Conservation (phyloP, 1,139 yeast genomes). For the Debaryomyces sp. region DNA sequence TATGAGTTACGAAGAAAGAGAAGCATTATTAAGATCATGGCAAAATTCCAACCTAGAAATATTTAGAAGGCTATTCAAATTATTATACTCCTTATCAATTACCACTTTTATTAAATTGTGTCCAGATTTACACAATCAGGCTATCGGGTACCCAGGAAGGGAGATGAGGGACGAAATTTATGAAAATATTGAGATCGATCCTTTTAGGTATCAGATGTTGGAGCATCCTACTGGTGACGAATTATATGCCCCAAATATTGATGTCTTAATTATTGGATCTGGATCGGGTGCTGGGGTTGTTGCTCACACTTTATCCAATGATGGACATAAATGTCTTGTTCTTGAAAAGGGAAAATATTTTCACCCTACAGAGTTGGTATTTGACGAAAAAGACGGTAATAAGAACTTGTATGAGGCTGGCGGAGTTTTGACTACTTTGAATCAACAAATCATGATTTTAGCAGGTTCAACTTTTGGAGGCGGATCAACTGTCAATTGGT, state of each 20-base stretch:
- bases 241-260: conserved; percentile 39
- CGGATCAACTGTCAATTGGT: conserved; percentile 64
- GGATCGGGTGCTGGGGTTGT: conserved; percentile 64
- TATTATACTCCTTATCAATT: conserved; percentile 26
- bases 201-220: conserved; percentile 34
- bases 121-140: conserved; percentile 36
- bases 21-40: conserved; percentile 36
- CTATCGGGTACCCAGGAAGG: conserved; percentile 37
- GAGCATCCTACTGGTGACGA: conserved; percentile 36
- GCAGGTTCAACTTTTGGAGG: conserved; percentile 66
- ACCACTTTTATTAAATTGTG: conserved; percentile 28
- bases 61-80: conserved; percentile 33
- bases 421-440: conserved; percentile 37
- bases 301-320: conserved; percentile 50
- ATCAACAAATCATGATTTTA: conserved; percentile 42
- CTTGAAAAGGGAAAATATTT: conserved; percentile 57
- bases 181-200: conserved; percentile 28
- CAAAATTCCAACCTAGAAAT: conserved; percentile 37
- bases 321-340: conserved; percentile 50
- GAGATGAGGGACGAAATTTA: conserved; percentile 34
- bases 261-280: conserved; percentile 56
- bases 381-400: conserved; percentile 44
- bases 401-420: conserved; percentile 42
- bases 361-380: conserved; percentile 36
- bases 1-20: conserved; percentile 37